phyloP scores from a whole-genome alignment of 2,329 filamentous ascomycete species.

The Epichloe elymi region DNA sequence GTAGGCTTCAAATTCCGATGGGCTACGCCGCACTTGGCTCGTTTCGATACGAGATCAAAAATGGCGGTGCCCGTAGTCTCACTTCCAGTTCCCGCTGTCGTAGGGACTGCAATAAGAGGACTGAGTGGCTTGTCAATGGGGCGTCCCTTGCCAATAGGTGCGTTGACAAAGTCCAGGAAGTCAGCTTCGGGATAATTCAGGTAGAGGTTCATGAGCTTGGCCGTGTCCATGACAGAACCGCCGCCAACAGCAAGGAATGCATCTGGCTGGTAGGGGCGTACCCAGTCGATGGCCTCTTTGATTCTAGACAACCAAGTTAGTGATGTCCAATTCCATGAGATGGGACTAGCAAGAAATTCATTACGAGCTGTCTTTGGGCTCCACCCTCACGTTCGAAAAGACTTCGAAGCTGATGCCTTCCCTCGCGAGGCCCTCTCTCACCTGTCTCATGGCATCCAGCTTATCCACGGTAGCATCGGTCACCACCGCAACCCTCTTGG shows the following conservation, averaged over 20 bases:
- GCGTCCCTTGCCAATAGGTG: conserved; percentile 75
- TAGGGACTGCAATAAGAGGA: conserved; percentile 72
- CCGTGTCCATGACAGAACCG: conserved; percentile 94
- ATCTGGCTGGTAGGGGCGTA: conserved; percentile 68
- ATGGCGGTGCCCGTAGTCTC: conserved; percentile 98
- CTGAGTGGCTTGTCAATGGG: conserved; percentile 58
- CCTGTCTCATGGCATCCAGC: conserved; percentile 81
- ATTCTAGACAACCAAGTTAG: conserved; percentile 38
- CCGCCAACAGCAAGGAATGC: conserved; percentile 82
- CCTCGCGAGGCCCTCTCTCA: conserved; percentile 61
- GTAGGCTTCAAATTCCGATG: conserved; percentile 94
- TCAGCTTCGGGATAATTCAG: conserved; percentile 80
- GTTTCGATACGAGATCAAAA: conserved; percentile 82
- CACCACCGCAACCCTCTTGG: conserved; percentile 79
- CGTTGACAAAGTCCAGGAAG: conserved; percentile 96
- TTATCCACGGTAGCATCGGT: conserved; percentile 74
- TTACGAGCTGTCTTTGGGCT: conserved; percentile 89
- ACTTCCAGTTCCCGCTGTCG: conserved; percentile 73
- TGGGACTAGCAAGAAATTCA: conserved; percentile 16
- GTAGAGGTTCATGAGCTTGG: conserved; percentile 98
- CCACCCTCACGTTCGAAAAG: conserved; percentile 67
- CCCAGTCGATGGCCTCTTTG: conserved; percentile 78
- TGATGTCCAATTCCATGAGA: conserved; percentile 17
- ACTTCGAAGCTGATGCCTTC: conserved; percentile 74
- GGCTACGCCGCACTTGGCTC: conserved; percentile 89